Base-by-base conservation (phyloP, 805 yeast species). In the baker's yeast (Saccharomyces cerevisiae) region DNA sequence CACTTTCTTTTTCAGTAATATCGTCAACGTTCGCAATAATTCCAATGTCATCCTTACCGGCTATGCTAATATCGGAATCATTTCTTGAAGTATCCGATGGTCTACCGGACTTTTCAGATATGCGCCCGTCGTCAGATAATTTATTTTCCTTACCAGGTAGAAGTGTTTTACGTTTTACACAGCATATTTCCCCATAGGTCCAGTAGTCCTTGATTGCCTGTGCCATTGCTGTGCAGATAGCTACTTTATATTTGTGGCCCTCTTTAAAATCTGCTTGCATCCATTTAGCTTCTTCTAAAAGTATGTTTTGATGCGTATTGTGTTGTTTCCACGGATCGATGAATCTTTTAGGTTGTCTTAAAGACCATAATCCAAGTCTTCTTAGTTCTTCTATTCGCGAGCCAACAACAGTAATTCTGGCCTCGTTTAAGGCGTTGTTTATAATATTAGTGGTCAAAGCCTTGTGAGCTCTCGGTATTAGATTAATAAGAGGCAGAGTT, bases 341-440 rank as follows among this genome's bases (percentile, higher is more conserved):
- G 62, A 77, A 85, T 58, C 80, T 78, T 51, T 79, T 75, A 0
- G 96, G 96, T 67, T 94, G 99, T 52, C 96, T 77, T 52, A 94
- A 73, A 24, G 96, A 85, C 98, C 99, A 94, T 62, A 87, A 83
- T 1, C 88, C 87, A 55, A 85, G 85, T 49, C 96, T 76, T 67
- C 89, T 89, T 58, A 94, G 76, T 67, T 92, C 98, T 65, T 92
- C 98, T 49, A 94, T 91, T 57, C 98, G 77, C 1, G 95, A 86
- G 62, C 89, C 87, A 21, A 89, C 82, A 10, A 90, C 97, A 0
- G 96, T 88, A 2, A 92, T 83, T 66, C 91, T 87, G 3, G 97
- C 96, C 66, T 94, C 99, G 13, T 89, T 79, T 32, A 91, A 73
- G 0, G 96, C 88, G 62, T 86, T 80, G 64, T 89, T 96, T 70